A percentile compares a stretch with the other conserved stretches of the same genome.
phyloP scores from a whole-genome alignment of 148 eudicot species.

The Rhododendron kiyosumense region DNA sequence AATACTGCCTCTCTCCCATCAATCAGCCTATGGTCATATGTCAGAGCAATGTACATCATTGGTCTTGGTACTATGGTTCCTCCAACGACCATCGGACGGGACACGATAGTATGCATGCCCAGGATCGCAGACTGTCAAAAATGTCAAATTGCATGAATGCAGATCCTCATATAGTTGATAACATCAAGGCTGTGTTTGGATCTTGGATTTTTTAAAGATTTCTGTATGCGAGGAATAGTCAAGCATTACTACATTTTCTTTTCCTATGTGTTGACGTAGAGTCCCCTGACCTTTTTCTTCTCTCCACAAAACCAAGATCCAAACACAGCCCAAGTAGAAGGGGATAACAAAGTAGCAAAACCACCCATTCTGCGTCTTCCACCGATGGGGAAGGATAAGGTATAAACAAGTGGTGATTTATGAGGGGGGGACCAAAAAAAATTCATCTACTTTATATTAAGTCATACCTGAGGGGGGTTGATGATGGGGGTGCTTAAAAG shows the following conservation, averaged over 20 bases:
- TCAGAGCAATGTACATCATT: conserved; percentile 93
- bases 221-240: neutral
- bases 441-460: neutral
- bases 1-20: conserved; percentile 98
- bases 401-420: neutral
- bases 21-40: conserved; percentile 94
- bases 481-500: conserved; percentile 93
- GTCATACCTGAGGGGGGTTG: conserved; percentile 88
- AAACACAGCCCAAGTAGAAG: neutral
- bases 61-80: conserved; percentile 75
- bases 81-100: conserved; percentile 58
- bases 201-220: neutral
- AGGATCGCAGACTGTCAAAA: conserved; percentile 48
- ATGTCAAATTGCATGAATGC: neutral
- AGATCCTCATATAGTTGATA: neutral
- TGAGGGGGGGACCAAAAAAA: neutral
- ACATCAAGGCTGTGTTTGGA: neutral
- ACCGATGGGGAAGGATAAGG: too few relatives aligned
- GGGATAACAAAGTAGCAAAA: neutral
- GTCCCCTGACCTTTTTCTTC: neutral
- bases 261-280: neutral
- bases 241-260: neutral
- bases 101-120: conserved; percentile 57
- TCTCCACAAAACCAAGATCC: neutral
- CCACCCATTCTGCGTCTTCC: neutral